Evolutionary conservation across 768 basidiomycete species (phyloP).

Genomic region (Tephrocybe rancida): DNA sequence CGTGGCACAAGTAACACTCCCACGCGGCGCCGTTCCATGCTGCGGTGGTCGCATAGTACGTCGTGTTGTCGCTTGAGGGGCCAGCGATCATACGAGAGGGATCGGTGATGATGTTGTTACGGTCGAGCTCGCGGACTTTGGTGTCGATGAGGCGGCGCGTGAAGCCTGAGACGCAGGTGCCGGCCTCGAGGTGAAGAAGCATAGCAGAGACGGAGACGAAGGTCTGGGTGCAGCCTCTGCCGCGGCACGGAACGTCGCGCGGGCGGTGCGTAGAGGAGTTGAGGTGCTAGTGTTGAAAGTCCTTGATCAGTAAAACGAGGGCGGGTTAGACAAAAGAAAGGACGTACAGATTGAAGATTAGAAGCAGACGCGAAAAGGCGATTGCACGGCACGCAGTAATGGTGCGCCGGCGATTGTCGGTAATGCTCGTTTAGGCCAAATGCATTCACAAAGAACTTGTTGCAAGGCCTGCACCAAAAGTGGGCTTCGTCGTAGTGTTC

Average conservation of each 20-base stretch:
- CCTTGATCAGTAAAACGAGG: background rate
- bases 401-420: slow-evolving; percentile 39
- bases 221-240: slow-evolving; percentile 39
- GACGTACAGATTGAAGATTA: slow-evolving; percentile 32
- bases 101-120: slow-evolving; percentile 52
- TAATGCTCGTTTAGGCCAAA: slow-evolving; percentile 49
- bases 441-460: slow-evolving; percentile 40
- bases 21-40: slow-evolving; percentile 51
- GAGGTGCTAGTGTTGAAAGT: slow-evolving; percentile 39
- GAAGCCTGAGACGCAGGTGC: slow-evolving; percentile 54
- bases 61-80: slow-evolving; percentile 2
- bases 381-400: slow-evolving; percentile 49
- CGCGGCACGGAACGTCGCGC: slow-evolving; percentile 36
- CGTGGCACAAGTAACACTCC: slow-evolving; percentile 69
- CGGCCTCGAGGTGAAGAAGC: slow-evolving; percentile 64
- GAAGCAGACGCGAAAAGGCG: slow-evolving; percentile 42
- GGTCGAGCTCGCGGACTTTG: slow-evolving; percentile 45
- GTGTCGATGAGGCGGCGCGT: slow-evolving; percentile 41
- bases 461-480: slow-evolving; percentile 43
- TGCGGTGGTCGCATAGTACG: slow-evolving; percentile 31
- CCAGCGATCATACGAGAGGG: slow-evolving; percentile 49
- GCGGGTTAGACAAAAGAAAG: background rate
- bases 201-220: slow-evolving; percentile 61
- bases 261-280: slow-evolving; percentile 53
- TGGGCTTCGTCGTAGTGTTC: slow-evolving; percentile 45